These are phyloP conservation scores for Lepiota subincarnata DNA, from an alignment of 768 basidiomycete species.

Conservation along the genomic window DNA sequence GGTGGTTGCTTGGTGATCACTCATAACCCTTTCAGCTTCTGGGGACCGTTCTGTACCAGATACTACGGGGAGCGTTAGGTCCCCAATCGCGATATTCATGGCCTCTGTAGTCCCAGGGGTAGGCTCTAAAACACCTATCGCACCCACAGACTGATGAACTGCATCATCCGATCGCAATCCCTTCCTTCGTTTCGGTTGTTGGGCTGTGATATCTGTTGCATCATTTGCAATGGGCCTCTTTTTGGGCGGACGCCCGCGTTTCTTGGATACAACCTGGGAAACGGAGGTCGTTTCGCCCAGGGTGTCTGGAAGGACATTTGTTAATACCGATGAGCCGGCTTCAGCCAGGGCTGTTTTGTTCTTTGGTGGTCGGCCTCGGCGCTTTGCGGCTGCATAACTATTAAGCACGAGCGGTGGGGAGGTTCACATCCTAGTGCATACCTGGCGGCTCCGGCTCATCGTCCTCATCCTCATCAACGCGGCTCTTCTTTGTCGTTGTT, in stretches of 20 bases:
- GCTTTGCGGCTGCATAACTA: slow-evolving; percentile 23
- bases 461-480: background rate
- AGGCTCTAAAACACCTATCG: too few species aligned
- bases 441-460: background rate
- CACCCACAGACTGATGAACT: too few species aligned
- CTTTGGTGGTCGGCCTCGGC: slow-evolving; percentile 36
- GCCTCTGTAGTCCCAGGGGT: too few species aligned
- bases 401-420: background rate
- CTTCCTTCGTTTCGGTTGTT: background rate
- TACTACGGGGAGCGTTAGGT: too few species aligned
- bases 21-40: too few species aligned
- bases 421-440: background rate
- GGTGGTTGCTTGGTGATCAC: too few species aligned
- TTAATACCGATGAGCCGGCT: background rate
- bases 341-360: slow-evolving; percentile 10
- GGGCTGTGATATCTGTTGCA: background rate
- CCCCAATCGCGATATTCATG: too few species aligned
- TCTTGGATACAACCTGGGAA: slow-evolving; percentile 21
- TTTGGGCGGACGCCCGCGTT: slow-evolving; percentile 33
- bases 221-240: background rate
- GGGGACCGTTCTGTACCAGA: too few species aligned
- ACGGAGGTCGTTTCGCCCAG: background rate
- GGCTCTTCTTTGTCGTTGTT: background rate
- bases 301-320: slow-evolving; percentile 5
- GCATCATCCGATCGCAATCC: too few species aligned